These are phyloP conservation scores for Acacia pycnantha DNA, from an alignment of 331 rosid species.

Conservation along the genomic window DNA sequence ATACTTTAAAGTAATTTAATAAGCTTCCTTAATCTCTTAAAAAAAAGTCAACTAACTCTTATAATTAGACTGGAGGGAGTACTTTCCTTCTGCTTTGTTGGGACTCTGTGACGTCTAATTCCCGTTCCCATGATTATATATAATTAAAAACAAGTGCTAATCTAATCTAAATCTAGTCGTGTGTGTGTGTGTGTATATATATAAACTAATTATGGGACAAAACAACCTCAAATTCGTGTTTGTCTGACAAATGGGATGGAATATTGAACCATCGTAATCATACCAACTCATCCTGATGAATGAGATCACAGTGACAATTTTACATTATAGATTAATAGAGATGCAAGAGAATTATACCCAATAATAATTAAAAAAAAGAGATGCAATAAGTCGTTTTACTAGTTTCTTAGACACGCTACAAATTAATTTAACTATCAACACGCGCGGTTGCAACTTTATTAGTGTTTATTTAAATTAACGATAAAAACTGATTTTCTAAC, in stretches of 20 bases:
- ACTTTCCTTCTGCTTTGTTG: background rate
- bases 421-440: background rate
- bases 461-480: too few relatives aligned
- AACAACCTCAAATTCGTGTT: slow-evolving; percentile 19
- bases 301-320: background rate
- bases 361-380: too few relatives aligned
- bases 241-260: slow-evolving; percentile 9
- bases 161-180: too few relatives aligned
- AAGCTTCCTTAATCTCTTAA: too few relatives aligned
- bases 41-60: too few relatives aligned
- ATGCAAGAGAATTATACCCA: background rate
- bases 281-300: background rate
- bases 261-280: slow-evolving; percentile 13
- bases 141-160: too few relatives aligned
- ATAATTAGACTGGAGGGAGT: too few relatives aligned
- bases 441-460: background rate
- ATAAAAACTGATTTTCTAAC: too few relatives aligned
- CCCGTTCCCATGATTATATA: background rate
- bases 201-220: background rate
- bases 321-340: background rate
- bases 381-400: background rate
- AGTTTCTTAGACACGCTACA: background rate
- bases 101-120: background rate
- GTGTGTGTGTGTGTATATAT: too few relatives aligned
- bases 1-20: too few relatives aligned